phyloP scores from a whole-genome alignment of 2,329 filamentous ascomycete genomes.

The Graphiopsis chlorocephala region DNA sequence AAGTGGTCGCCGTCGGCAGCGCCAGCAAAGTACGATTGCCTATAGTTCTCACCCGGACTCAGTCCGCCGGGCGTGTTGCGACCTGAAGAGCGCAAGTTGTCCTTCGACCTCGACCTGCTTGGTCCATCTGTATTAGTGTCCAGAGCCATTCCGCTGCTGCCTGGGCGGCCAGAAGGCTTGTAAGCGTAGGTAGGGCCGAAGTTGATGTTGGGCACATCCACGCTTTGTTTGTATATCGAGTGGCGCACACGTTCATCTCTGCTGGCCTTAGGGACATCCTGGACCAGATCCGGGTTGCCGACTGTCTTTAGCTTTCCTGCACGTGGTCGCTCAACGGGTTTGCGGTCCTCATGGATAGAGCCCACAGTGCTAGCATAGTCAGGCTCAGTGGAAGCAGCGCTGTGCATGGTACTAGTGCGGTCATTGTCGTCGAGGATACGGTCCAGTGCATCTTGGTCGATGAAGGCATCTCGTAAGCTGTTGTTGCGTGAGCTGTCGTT shows the following conservation, averaged over 20 bases:
- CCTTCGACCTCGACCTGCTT: conserved; percentile 26
- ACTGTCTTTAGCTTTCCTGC: conserved; percentile 79
- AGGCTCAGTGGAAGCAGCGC: conserved; percentile 60
- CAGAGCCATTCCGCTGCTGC: conserved; percentile 53
- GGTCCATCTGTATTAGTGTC: conserved; percentile 29
- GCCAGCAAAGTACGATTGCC: conserved; percentile 36
- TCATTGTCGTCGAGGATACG: conserved; percentile 33
- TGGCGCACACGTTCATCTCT: conserved; percentile 35
- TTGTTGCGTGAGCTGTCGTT: conserved; percentile 15
- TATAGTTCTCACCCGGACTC: conserved; percentile 29
- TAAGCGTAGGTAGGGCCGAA: conserved; percentile 83
- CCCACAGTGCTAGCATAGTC: conserved; percentile 71
- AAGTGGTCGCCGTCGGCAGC: conserved; percentile 22
- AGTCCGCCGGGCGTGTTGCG: conserved; percentile 17
- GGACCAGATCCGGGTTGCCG: conserved; percentile 52
- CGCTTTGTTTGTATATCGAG: conserved; percentile 37
- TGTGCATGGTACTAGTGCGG: conserved; percentile 35
- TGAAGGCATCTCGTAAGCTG: conserved; percentile 32
- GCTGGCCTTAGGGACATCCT: conserved; percentile 40
- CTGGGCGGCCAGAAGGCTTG: conserved; percentile 54
- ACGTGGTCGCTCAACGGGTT: conserved; percentile 62
- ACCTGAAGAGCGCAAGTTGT: conserved; percentile 20
- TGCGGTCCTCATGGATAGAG: conserved; percentile 44
- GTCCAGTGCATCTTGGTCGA: conserved; percentile 46
- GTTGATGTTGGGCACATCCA: conserved; percentile 70